phyloP scores from a whole-genome alignment of 2,329 filamentous ascomycete genomes.

The Colletotrichum truncatum region DNA sequence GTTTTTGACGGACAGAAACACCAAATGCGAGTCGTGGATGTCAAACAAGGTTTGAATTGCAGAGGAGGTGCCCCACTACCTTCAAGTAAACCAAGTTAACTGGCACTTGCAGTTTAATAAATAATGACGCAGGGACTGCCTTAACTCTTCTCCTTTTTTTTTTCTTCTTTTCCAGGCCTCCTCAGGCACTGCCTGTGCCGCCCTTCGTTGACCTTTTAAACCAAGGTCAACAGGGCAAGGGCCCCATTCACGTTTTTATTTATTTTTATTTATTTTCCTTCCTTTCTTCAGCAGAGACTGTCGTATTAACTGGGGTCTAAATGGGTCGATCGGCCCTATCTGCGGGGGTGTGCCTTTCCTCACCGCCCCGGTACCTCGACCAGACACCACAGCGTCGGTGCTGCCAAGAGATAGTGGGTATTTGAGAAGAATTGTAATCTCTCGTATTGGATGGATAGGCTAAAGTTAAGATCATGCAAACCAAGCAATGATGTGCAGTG shows the following conservation, averaged over 20 bases:
- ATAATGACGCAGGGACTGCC: background rate
- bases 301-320: constrained; percentile 25
- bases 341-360: constrained; percentile 15
- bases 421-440: too few relatives aligned
- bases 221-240: background rate
- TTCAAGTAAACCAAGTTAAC: background rate
- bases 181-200: background rate
- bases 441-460: background rate
- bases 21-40: background rate
- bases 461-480: background rate
- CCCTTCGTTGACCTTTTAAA: background rate
- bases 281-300: background rate
- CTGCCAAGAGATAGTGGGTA: background rate
- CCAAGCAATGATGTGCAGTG: background rate
- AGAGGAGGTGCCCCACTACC: background rate
- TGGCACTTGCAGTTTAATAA: background rate
- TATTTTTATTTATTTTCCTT: background rate
- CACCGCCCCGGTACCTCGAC: constrained; percentile 6
- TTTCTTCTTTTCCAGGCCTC: too few relatives aligned
- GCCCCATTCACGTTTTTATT: background rate
- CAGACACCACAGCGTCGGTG: background rate
- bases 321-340: constrained; percentile 28
- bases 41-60: constrained; percentile 11
- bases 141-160: background rate
- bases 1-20: background rate